Conservation (phyloP, 2,329 filamentous ascomycete species). For the Sporothrix schenckii region DNA sequence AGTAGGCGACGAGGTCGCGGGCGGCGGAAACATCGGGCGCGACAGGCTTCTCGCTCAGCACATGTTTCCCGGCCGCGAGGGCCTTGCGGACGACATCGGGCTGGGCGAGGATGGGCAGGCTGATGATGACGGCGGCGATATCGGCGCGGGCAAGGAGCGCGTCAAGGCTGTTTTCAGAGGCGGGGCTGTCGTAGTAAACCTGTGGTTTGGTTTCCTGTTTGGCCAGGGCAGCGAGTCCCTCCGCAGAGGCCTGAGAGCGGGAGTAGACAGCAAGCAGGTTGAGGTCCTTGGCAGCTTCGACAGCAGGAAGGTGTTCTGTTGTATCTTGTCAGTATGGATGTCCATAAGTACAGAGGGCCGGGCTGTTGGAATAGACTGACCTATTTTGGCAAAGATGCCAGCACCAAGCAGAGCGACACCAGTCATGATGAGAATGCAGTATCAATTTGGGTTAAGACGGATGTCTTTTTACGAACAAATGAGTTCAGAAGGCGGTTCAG, state of each 20-base stretch:
- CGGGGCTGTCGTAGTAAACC: slow-evolving; percentile 61
- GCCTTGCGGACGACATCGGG: slow-evolving; percentile 61
- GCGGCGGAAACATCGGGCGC: slow-evolving; percentile 53
- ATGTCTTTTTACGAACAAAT: too few species aligned
- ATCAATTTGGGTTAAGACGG: neutral
- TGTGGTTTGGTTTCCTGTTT: slow-evolving; percentile 40
- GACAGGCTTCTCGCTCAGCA: slow-evolving; percentile 70
- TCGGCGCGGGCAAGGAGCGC: slow-evolving; percentile 59
- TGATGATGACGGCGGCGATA: slow-evolving; percentile 59
- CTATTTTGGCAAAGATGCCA: slow-evolving; percentile 14
- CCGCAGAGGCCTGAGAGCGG: slow-evolving; percentile 60
- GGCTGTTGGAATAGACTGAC: neutral
- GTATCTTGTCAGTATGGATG: neutral
- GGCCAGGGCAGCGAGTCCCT: slow-evolving; percentile 46
- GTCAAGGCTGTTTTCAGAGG: slow-evolving; percentile 50
- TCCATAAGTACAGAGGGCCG: too few species aligned
- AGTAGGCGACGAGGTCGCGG: slow-evolving; percentile 40
- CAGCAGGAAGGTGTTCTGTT: slow-evolving; percentile 55
- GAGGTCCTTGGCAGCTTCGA: slow-evolving; percentile 55
- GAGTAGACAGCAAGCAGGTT: slow-evolving; percentile 68
- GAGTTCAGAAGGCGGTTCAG: too few species aligned
- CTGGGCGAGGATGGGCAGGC: slow-evolving; percentile 65
- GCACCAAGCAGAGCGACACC: slow-evolving; percentile 17
- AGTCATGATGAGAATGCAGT: slow-evolving; percentile 1
- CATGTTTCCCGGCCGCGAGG: slow-evolving; percentile 68